Conservation (phyloP, 1,139 yeast genomes). For the Yamadazyma diddensiae region DNA sequence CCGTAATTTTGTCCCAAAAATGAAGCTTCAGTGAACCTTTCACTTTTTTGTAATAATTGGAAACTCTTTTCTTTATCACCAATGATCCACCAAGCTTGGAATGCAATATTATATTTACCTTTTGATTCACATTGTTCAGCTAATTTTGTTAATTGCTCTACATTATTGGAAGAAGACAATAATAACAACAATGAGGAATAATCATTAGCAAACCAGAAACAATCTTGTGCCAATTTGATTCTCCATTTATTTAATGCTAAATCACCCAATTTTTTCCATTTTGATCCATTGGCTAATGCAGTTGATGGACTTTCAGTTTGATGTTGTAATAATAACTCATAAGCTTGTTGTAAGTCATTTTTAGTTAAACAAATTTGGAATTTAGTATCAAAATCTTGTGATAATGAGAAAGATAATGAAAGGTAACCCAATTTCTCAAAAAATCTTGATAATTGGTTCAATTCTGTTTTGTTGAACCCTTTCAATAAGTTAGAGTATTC, state of each 20-base stretch:
- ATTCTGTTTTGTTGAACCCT: conserved; percentile 64
- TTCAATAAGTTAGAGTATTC: conserved; percentile 41
- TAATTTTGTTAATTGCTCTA: conserved; percentile 53
- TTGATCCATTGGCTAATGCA: conserved; percentile 38
- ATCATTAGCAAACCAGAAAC: conserved; percentile 80
- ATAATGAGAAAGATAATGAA: conserved; percentile 76
- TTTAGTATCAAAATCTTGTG: conserved; percentile 82
- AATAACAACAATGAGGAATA: conserved; percentile 77
- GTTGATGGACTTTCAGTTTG: conserved; percentile 49
- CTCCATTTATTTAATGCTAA: conserved; percentile 77
- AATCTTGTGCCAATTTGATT: conserved; percentile 73
- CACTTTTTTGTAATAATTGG: conserved; percentile 64
- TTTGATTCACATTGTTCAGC: conserved; percentile 62
- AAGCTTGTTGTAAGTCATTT: conserved; percentile 68
- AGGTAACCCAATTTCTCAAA: conserved; percentile 88
- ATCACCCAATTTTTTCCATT: conserved; percentile 94
- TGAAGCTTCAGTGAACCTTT: conserved; percentile 81
- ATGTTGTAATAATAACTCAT: conserved; percentile 58
- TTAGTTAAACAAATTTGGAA: conserved; percentile 66
- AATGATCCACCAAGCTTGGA: conserved; percentile 85
- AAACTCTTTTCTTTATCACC: conserved; percentile 69
- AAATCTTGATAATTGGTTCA: conserved; percentile 82
- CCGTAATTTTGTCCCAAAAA: conserved; percentile 76
- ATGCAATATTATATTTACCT: conserved; percentile 88
- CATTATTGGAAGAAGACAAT: conserved; percentile 78